Evolutionary conservation across 768 basidiomycete species (phyloP).

Genomic region (Podaxis rugospora): DNA sequence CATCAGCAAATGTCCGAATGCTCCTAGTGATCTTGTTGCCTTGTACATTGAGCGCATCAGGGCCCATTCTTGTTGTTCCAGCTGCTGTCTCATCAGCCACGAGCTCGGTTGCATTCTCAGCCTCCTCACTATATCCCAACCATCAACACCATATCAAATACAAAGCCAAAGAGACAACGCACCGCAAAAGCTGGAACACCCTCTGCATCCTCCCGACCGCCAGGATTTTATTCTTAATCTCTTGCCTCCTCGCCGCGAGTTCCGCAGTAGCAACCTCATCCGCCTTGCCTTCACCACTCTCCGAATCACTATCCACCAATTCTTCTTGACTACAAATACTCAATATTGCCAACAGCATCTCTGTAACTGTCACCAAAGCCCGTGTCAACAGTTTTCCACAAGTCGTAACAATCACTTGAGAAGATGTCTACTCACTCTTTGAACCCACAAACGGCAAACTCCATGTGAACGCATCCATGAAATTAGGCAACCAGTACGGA

Average conservation of each 20-base stretch:
- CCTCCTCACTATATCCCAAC: slow-evolving; percentile 53
- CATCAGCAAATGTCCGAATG: slow-evolving; percentile 73
- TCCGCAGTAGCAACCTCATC: slow-evolving; percentile 31
- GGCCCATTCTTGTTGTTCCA: slow-evolving; percentile 26
- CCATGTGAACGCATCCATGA: slow-evolving; percentile 99
- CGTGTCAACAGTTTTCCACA: no score
- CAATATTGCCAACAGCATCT: slow-evolving; percentile 94
- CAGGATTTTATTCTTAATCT: slow-evolving; percentile 92
- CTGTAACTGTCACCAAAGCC: slow-evolving; percentile 63
- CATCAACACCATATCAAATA: not conserved
- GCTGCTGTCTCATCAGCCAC: slow-evolving; percentile 25
- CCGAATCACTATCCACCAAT: slow-evolving; percentile 54
- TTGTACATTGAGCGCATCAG: slow-evolving; percentile 60
- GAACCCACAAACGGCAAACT: slow-evolving; percentile 95
- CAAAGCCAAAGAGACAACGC: slow-evolving; percentile 21
- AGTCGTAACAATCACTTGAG: not conserved
- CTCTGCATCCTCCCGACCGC: slow-evolving; percentile 90
- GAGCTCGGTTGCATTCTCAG: slow-evolving; percentile 75
- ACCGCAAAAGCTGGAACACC: slow-evolving; percentile 88
- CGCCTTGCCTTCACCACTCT: slow-evolving; percentile 31
- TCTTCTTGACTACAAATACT: slow-evolving; percentile 94
- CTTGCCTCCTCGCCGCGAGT: slow-evolving; percentile 52
- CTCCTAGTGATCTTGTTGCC: slow-evolving; percentile 52
- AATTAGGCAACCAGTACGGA: slow-evolving; percentile 95
- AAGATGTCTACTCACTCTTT: slow-evolving; percentile 66